These are phyloP conservation scores for Decorospora gaudefroyi DNA, from an alignment of 2,329 filamentous ascomycete species.

Conservation along the genomic window DNA sequence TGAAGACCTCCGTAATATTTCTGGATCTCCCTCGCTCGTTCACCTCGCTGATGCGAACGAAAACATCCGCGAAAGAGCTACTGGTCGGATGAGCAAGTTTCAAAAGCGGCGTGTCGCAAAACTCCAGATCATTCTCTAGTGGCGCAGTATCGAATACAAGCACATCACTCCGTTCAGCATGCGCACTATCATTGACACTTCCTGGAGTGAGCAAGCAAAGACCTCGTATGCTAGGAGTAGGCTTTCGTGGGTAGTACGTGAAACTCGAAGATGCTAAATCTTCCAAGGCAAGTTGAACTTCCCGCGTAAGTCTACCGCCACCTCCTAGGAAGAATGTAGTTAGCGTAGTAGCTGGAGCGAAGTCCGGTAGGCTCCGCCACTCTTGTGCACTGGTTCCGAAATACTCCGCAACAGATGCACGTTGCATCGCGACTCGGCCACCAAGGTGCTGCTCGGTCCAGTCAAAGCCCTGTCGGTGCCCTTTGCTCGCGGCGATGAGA, in stretches of 20 bases:
- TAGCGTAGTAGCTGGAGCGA: background rate
- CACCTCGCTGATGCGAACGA: constrained; percentile 23
- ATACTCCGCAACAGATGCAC: constrained; percentile 11
- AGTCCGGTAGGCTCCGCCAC: constrained; percentile 14
- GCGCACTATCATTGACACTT: constrained; percentile 15
- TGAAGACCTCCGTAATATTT: constrained; percentile 16
- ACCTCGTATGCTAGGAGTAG: constrained; percentile 22
- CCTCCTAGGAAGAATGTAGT: background rate
- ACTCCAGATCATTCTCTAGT: background rate
- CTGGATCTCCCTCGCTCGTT: constrained; percentile 13
- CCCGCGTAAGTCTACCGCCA: background rate
- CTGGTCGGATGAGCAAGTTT: constrained; percentile 14
- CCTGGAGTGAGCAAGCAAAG: constrained; percentile 12
- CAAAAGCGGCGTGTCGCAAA: background rate
- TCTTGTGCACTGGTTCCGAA: constrained; percentile 22
- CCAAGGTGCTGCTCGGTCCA: background rate
- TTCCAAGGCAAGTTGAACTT: background rate
- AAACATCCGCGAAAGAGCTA: constrained; percentile 15
- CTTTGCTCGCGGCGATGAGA: background rate
- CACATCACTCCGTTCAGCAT: constrained; percentile 13
- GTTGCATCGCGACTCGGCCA: background rate
- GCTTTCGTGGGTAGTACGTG: constrained; percentile 15
- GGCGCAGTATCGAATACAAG: constrained; percentile 15
- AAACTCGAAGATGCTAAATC: constrained; percentile 7
- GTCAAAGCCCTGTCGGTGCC: background rate